Evolutionary conservation across 2,329 filamentous ascomycete genomes (phyloP).

Genomic region (Macrophomina phaseolina): DNA sequence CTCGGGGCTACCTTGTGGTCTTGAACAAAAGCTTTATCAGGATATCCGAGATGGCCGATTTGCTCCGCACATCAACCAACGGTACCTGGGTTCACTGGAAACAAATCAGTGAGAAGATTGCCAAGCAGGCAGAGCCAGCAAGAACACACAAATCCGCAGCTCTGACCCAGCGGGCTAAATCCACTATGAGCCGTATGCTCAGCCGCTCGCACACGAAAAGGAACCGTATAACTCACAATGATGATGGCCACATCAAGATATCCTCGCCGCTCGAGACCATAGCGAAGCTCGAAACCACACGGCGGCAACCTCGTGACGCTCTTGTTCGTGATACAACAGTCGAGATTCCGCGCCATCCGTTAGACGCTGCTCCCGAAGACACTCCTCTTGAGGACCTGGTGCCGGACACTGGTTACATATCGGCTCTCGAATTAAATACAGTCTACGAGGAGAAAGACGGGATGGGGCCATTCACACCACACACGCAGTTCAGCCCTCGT

Average conservation of each 20-base stretch:
- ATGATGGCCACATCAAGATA: neutral
- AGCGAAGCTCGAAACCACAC: neutral
- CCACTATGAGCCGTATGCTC: neutral
- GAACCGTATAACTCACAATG: neutral
- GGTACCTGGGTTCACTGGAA: neutral
- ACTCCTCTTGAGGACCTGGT: neutral
- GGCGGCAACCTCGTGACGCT: neutral
- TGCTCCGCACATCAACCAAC: neutral
- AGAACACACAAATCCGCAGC: neutral
- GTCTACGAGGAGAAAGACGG: neutral
- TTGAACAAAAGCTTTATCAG: neutral
- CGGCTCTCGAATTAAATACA: neutral
- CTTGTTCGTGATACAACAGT: neutral
- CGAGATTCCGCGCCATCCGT: neutral
- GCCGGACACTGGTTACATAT: neutral
- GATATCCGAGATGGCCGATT: neutral
- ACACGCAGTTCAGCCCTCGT: neutral
- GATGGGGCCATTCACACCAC: neutral
- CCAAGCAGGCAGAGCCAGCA: neutral
- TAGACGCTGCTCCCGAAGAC: neutral
- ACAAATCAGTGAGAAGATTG: neutral
- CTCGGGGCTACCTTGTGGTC: neutral
- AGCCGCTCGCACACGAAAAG: neutral
- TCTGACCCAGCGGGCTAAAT: neutral
- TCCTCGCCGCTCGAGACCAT: neutral